A percentile compares a stretch with the other conserved stretches of the same genome.
Evolutionary conservation across 345 rosid species (phyloP).

Genomic region (Nephelium lappaceum): DNA sequence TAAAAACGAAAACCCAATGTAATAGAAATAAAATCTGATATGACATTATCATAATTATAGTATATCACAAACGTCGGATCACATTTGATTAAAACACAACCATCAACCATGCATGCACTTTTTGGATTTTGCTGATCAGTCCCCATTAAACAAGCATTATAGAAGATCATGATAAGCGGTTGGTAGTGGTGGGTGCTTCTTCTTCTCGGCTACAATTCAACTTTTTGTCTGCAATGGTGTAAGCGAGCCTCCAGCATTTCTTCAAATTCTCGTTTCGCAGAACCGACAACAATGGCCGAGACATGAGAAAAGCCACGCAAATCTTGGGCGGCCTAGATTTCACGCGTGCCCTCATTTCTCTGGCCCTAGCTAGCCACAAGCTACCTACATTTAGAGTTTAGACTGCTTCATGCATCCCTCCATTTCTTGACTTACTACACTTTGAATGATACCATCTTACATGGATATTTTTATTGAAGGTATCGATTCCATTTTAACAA

Average conservation of each 20-base stretch:
- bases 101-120: no score
- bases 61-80: no score
- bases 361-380: conserved; percentile 4
- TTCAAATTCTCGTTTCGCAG: conserved; percentile 13
- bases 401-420: neutral
- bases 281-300: conserved; percentile 35
- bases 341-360: conserved; percentile 42
- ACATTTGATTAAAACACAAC: no score
- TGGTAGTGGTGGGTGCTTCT: neutral
- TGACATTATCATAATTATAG: no score
- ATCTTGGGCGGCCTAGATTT: conserved; percentile 39
- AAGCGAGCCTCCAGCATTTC: neutral
- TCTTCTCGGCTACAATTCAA: neutral
- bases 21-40: no score
- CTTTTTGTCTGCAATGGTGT: conserved; percentile 21
- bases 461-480: no score
- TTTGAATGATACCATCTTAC: no score
- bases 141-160: neutral
- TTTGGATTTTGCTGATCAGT: no score
- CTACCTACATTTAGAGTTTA: no score
- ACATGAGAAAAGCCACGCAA: conserved; percentile 26
- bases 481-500: no score
- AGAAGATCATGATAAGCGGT: neutral
- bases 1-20: no score
- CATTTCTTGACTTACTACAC: no score